Evolutionary conservation across 2,329 filamentous ascomycete species (phyloP).

Genomic region (Trichophyton benhamiae): DNA sequence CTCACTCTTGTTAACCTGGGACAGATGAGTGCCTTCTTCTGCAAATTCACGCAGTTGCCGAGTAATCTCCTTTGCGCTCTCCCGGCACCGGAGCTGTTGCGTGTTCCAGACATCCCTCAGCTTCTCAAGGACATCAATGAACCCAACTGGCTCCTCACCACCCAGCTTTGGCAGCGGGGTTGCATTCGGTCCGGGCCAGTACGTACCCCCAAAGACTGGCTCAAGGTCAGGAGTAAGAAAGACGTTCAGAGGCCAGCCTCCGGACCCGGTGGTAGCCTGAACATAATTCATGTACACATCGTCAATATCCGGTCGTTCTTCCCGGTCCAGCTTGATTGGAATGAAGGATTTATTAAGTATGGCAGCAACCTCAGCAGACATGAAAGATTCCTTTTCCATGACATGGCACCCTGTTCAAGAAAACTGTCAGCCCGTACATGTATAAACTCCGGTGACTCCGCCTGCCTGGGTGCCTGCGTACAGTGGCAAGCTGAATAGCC

Average conservation of each 20-base stretch:
- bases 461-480: conserved; percentile 32
- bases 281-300: conserved; percentile 98
- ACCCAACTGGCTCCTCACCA: conserved; percentile 54
- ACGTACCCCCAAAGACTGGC: conserved; percentile 90
- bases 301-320: conserved; percentile 88
- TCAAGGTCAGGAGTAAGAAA: conserved; percentile 88
- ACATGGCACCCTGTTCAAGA: conserved; percentile 59
- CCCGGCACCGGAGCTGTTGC: conserved; percentile 68
- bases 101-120: conserved; percentile 64
- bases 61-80: conserved; percentile 72
- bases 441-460: not conserved
- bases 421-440: not conserved
- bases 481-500: conserved; percentile 94
- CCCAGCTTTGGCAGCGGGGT: conserved; percentile 29
- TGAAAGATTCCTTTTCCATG: conserved; percentile 86
- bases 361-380: conserved; percentile 64
- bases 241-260: conserved; percentile 93
- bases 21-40: conserved; percentile 60
- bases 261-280: conserved; percentile 77
- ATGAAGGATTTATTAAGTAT: conserved; percentile 81
- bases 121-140: conserved; percentile 71
- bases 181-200: conserved; percentile 74
- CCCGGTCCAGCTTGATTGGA: conserved; percentile 82
- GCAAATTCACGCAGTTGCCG: conserved; percentile 74
- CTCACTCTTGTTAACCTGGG: conserved; percentile 30